Evolutionary conservation across 805 yeast species (phyloP), one percentile per base, ranked within the genome.

Genomic region (Phaffomyces antillensis): DNA sequence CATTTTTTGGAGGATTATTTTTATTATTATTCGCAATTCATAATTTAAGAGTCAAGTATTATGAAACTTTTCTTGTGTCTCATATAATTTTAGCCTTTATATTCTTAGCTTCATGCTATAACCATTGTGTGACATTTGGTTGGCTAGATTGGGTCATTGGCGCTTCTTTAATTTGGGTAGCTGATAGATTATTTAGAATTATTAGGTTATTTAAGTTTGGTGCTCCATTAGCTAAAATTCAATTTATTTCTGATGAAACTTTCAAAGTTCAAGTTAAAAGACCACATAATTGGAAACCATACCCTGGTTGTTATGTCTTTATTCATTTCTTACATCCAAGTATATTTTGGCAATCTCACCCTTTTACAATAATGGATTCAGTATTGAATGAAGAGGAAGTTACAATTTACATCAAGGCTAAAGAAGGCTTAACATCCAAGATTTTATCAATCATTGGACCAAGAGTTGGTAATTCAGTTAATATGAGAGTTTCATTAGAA

Each of bases 291-390:
- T 57, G 55, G 48, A 66, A 65, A 36, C 65, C 72, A 18, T 63
- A 55, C 45, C 82, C 88, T 3, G 84, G 86, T 26, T 67, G 74
- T 15, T 77, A 65, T 58, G 77, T 72, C 1, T 83, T 68, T 54
- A 62, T 86, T 33, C 73, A 81, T 62, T 79, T 83, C 59, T 50
- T 81, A 46, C 65, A 75, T 37, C 68, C 73, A 17, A 56, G 63
- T 3, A 62, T 71, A 34, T 78, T 81, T 59, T 81, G 82, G 80
- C 87, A 83, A 59, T 76, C 83, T 5, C 89, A 84, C 59, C 91
- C 91, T 5, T 83, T 86, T 63, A 81, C 90, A 1, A 61, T 76
- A 7, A 64, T 76, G 36, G 70, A 70, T 41, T 63, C 75, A 5
- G 60, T 60, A 7, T 60, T 63, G 2, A 61, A 65, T 37, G 64